Base-by-base conservation (phyloP, 1,284 basidiomycete species). In the Blastosporella zonata region DNA sequence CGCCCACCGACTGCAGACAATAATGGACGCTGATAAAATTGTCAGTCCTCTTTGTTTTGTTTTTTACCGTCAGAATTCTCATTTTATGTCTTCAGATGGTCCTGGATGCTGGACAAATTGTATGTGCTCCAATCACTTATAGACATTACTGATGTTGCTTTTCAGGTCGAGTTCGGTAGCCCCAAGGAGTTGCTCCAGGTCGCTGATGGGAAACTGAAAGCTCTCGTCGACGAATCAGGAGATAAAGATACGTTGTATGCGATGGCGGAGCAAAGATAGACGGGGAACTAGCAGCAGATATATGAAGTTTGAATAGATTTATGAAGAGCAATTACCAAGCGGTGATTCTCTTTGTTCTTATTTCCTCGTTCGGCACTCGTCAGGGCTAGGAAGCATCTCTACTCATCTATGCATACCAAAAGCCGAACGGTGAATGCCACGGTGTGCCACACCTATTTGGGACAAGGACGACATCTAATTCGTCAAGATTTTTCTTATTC, bases 1-100 rank as follows among this genome's bases (percentile, higher is more conserved):
- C 41, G 85, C 85, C 1, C 84, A 87, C 63, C 77, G 84, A 28
- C 65, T 87, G 9, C 82, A 84, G 57, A 87, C 83, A 1, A 81
- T 87, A 55, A 84, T 84, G 71, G 83, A 86, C 53, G 74, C 79
- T 0, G 79, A 82, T 55, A 81, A 77, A 58, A 70, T 70, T 54
- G 67, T 69, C 45, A 50, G 61, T 61, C 37, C 8, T 46, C 28
- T 25, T 20, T 22, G 1, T 12, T 36, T 22, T 41, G 18, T 15
- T 31, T 7, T n/a, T 28, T 27, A 27, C 10, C 25, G 4, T 28
- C 38, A 6, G 27, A 5, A 34, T 20, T 17, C n/a, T n/a, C n/a
- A n/a, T 45, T 22, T 15, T 22, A 8, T n/a, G n/a, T 34, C 45
- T 47, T 21, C 37, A 72, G 66, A 70, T 71, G 60, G 66, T 72